Conservation (phyloP, 2,329 filamentous ascomycete species). For the Raffaelea ambrosiae region DNA sequence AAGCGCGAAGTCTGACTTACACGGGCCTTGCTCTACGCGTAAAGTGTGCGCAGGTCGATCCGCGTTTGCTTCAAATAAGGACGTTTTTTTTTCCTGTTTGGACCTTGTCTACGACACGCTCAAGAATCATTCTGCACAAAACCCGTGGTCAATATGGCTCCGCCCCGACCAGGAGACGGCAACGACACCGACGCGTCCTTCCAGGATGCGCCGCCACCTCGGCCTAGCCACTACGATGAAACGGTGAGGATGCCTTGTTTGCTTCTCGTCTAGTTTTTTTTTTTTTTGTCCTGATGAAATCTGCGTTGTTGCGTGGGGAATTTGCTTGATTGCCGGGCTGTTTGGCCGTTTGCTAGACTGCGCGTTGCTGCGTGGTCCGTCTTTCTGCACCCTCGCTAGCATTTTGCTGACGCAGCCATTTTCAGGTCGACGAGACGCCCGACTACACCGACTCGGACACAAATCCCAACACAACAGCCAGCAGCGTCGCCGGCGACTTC, state of each 20-base stretch:
- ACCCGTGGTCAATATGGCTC: conserved; percentile 5
- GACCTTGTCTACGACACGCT: not conserved
- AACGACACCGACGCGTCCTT: conserved; percentile 55
- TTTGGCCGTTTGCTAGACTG: too few relatives aligned
- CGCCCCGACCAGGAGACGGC: conserved; percentile 27
- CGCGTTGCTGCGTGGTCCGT: too few relatives aligned
- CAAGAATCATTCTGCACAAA: not conserved
- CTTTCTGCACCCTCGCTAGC: not conserved
- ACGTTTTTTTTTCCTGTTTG: not conserved
- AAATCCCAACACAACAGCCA: conserved; percentile 63
- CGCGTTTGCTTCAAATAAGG: too few relatives aligned
- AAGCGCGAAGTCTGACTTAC: not conserved
- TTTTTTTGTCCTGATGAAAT: not conserved
- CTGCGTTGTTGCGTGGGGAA: too few relatives aligned
- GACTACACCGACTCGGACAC: conserved; percentile 61
- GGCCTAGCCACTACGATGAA: conserved; percentile 29
- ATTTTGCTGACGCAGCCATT: not conserved
- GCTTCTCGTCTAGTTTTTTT: not conserved
- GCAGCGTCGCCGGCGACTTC: conserved; percentile 74
- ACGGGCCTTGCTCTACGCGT: not conserved
- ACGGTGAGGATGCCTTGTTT: conserved; percentile 32
- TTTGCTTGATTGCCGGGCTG: too few relatives aligned
- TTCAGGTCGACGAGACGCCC: conserved; percentile 55
- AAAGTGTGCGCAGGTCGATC: not conserved
- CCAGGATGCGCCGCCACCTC: conserved; percentile 46